phyloP scores from a whole-genome alignment of 1,139 yeast genomes.

The Candida sp. region DNA sequence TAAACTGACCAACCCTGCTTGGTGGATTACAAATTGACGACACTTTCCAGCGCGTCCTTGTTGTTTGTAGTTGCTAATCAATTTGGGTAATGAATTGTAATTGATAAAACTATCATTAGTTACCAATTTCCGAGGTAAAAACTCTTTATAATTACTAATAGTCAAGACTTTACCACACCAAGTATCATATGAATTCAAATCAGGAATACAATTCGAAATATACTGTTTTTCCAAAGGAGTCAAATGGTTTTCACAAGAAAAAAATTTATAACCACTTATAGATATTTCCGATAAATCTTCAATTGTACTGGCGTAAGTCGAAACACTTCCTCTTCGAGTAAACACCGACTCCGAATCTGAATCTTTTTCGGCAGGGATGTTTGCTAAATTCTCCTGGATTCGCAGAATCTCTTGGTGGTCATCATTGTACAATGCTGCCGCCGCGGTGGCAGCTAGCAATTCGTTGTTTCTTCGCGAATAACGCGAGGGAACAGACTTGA shows the following conservation, averaged over 20 bases:
- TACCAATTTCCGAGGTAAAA: slow-evolving; percentile 12
- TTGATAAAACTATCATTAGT: slow-evolving; percentile 9
- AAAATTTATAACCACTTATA: slow-evolving; percentile 14
- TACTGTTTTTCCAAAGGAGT: slow-evolving; percentile 31
- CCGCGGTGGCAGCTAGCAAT: slow-evolving; percentile 23
- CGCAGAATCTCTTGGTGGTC: not conserved
- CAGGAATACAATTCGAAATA: slow-evolving; percentile 38
- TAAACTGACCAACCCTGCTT: not conserved
- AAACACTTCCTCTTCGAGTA: slow-evolving; percentile 3
- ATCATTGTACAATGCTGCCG: slow-evolving; percentile 14
- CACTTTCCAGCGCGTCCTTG: not conserved
- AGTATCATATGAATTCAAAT: slow-evolving; percentile 36
- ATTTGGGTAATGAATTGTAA: slow-evolving; percentile 6
- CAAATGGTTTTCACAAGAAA: slow-evolving; percentile 22
- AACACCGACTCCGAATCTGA: slow-evolving; percentile 5
- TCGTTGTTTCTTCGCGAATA: slow-evolving; percentile 21
- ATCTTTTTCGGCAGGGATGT: slow-evolving; percentile 1
- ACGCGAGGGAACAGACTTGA: slow-evolving; percentile 32
- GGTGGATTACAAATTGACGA: not conserved
- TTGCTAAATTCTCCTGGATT: not conserved
- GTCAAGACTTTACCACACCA: slow-evolving; percentile 35
- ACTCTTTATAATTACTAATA: slow-evolving; percentile 25
- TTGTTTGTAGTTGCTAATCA: not conserved
- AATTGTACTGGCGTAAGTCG: not conserved
- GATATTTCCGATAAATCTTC: not conserved